Evolutionary conservation across 805 yeast genomes (phyloP).

Genomic region (Kluyveromyces wickerhamii): DNA sequence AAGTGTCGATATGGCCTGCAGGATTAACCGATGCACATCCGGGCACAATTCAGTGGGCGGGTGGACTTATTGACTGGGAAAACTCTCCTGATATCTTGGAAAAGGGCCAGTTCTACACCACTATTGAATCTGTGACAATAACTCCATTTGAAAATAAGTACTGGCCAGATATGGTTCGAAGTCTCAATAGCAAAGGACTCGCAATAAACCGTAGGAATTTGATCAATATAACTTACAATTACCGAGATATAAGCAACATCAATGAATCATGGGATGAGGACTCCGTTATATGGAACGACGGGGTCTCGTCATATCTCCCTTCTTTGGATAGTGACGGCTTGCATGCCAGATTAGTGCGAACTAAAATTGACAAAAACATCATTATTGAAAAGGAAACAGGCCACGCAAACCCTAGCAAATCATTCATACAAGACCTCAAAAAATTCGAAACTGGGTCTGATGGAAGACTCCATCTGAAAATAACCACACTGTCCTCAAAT

Average conservation of each 20-base stretch:
- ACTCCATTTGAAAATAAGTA: slow-evolving; percentile 46
- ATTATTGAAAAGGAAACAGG: too few species aligned
- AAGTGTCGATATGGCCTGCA: slow-evolving; percentile 75
- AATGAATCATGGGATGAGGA: neutral
- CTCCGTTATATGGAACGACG: neutral
- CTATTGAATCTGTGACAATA: slow-evolving; percentile 47
- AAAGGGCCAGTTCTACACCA: slow-evolving; percentile 69
- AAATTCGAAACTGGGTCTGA: too few species aligned
- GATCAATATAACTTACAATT: slow-evolving; percentile 3
- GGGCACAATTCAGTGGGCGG: slow-evolving; percentile 81
- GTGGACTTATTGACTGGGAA: slow-evolving; percentile 82
- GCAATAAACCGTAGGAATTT: neutral
- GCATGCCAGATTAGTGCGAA: neutral
- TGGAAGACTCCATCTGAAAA: too few species aligned
- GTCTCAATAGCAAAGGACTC: slow-evolving; percentile 7
- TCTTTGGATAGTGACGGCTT: neutral
- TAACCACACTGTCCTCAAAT: too few species aligned
- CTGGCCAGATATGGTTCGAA: slow-evolving; percentile 10
- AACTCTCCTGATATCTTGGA: slow-evolving; percentile 55
- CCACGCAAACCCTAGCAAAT: too few species aligned
- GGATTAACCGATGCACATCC: slow-evolving; percentile 44
- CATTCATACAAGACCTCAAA: too few species aligned
- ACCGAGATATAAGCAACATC: neutral
- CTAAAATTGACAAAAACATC: too few species aligned
- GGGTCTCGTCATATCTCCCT: neutral